Percentiles rank a stretch among this genome's conserved stretches.
Evolutionary conservation across 1,139 yeast species (phyloP).

Genomic region (Neolecta irregularis): DNA sequence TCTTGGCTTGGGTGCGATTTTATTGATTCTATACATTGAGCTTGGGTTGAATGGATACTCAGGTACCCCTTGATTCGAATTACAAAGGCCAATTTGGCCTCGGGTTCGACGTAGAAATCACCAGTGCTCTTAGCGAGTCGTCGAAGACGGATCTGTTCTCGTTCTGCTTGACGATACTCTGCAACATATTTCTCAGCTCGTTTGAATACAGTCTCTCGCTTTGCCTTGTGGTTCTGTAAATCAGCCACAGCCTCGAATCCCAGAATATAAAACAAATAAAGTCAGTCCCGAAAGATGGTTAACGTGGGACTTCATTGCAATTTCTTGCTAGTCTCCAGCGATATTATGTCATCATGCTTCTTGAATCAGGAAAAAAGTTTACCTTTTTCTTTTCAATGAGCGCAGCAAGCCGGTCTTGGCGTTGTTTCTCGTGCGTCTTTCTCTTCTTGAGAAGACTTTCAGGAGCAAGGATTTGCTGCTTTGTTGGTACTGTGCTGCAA

Average conservation of each 20-base stretch:
- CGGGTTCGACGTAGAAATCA: conserved; percentile 94
- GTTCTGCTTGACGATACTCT: conserved; percentile 93
- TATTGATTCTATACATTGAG: conserved; percentile 41
- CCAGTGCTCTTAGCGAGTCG: conserved; percentile 95
- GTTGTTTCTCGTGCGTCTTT: conserved; percentile 43
- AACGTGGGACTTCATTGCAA: conserved; percentile 3
- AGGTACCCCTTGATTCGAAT: conserved; percentile 90
- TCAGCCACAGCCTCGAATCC: conserved; percentile 7
- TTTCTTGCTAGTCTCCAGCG: background rate
- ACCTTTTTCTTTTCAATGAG: conserved; percentile 79
- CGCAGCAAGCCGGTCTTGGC: conserved; percentile 81
- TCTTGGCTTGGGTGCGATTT: conserved; percentile 99
- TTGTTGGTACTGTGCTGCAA: conserved; percentile 18
- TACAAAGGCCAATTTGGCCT: conserved; percentile 90
- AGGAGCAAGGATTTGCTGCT: conserved; percentile 39
- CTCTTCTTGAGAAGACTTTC: conserved; percentile 93
- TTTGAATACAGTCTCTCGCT: conserved; percentile 89
- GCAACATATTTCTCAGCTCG: conserved; percentile 97
- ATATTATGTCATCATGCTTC: background rate
- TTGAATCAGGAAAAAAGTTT: conserved; percentile 27
- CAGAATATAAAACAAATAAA: conserved; percentile 16
- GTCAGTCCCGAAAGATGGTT: conserved; percentile 98
- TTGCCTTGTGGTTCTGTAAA: conserved; percentile 27
- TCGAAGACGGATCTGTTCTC: conserved; percentile 80
- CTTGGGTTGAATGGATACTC: background rate